Evolutionary conservation across 2,329 filamentous ascomycete genomes (phyloP), one percentile per base, ranked within the genome.

Genomic region (Endoconidiophora laricicola): DNA sequence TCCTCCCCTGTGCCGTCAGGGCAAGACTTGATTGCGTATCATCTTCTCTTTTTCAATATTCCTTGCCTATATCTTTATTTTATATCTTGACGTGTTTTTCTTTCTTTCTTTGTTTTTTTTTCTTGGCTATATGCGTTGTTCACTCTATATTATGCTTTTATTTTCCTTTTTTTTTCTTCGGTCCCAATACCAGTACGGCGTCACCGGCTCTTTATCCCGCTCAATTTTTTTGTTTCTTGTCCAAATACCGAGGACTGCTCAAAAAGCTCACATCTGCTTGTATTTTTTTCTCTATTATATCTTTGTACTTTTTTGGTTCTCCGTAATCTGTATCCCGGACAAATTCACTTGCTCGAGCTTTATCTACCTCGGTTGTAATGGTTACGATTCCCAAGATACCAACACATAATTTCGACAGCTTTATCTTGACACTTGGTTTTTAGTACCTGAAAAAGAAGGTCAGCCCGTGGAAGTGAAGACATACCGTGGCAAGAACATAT

Each of bases 121-220:
- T 52, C 38, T 47, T 49, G 18, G 36, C 44, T 29, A 44, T 24
- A 40, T 52, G 24, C n/a, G 26, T 38, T 46, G 29, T 49, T 49
- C 26, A 49, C 44, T 22, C 45, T 48, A 22, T 29, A 23, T 48
- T 33, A 29, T 48, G 33, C 41, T 48, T 48, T 45, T 42, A 20
- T 65, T 62, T 55, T 66, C 67, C 50, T 65, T 64, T 57, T 70
- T 66, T 68, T 66, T 22, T 66, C 66, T 1, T 66, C 67, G 44
- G 64, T 64, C 59, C 69, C 71, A 55, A 74, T 68, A 53, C 73
- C 70, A 0, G 62, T 44, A 39, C 42, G 48, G 48, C 48, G 48
- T 42, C 42, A 39, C 29, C 37, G 48, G 36, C 48, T 45, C 33
- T 23, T 46, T 38, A 40, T 44, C 73, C 29, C 40, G 44, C 37